These are phyloP conservation scores for Nissolia schottii DNA, from an alignment of 306 rosid genomes.

Conservation along the genomic window DNA sequence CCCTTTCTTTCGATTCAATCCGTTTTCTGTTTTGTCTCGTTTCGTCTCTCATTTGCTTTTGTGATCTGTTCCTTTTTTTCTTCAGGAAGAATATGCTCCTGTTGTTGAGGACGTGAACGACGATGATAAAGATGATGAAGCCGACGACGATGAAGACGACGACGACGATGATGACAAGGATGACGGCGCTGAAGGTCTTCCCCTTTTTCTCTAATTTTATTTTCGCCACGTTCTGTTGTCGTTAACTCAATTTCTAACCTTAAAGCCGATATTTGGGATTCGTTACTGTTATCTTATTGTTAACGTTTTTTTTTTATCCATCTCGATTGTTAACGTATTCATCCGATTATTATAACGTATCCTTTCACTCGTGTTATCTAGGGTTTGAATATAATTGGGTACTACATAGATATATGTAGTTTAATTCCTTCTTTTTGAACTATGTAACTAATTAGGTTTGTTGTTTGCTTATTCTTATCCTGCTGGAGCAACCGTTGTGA, in stretches of 20 bases:
- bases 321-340: not conserved
- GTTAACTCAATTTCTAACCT: not conserved
- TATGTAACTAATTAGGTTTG: not conserved
- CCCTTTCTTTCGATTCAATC: not conserved
- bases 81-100: slow-evolving; percentile 55
- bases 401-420: not conserved
- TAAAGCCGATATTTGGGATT: not conserved
- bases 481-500: not conserved
- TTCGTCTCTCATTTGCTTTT: not conserved
- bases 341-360: not conserved
- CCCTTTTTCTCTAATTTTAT: not conserved
- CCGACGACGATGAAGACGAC: slow-evolving; percentile 44
- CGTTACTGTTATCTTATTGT: not conserved
- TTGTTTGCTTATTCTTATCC: not conserved
- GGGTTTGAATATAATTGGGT: not conserved
- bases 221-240: not conserved
- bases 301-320: too few relatives aligned
- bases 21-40: not conserved
- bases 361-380: not conserved
- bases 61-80: not conserved
- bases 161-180: slow-evolving; percentile 62
- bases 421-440: not conserved
- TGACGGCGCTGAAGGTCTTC: slow-evolving; percentile 53
- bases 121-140: slow-evolving; percentile 52
- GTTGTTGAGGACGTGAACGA: slow-evolving; percentile 75